Evolutionary conservation across 129 eudicot genomes (phyloP).

Genomic region (Centaurea solstitialis): DNA sequence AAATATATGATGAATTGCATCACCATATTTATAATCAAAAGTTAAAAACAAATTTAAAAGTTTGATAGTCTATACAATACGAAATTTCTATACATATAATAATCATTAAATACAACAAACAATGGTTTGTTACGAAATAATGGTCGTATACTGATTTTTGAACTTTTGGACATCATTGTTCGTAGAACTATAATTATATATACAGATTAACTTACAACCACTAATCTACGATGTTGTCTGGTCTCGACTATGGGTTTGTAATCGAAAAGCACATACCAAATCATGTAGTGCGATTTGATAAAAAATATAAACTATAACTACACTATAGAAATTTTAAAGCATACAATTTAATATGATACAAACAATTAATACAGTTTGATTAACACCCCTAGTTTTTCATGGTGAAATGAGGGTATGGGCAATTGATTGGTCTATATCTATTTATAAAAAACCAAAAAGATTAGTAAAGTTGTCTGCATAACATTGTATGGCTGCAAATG

Average conservation of each 20-base stretch:
- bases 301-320: background rate
- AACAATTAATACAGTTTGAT: background rate
- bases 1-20: background rate
- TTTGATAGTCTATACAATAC: background rate
- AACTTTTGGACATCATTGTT: background rate
- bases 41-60: background rate
- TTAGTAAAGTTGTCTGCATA: conserved; percentile 19
- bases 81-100: too few species aligned
- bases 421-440: conserved; percentile 17
- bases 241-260: background rate
- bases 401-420: background rate
- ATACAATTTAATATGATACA: background rate
- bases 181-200: background rate
- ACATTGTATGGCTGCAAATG: conserved; percentile 35
- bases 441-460: conserved; percentile 20
- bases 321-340: background rate
- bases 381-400: background rate
- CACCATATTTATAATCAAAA: background rate
- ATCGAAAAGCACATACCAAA: background rate
- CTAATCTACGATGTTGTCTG: background rate
- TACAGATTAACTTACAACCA: background rate
- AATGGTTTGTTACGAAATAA: background rate
- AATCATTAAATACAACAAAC: background rate
- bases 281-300: background rate
- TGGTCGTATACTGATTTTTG: background rate